Percentiles rank a stretch among this genome's conserved stretches.
These are phyloP conservation scores for Aspergillus haitiensis DNA, from an alignment of 495 filamentous ascomycete genomes.

Conservation along the genomic window DNA sequence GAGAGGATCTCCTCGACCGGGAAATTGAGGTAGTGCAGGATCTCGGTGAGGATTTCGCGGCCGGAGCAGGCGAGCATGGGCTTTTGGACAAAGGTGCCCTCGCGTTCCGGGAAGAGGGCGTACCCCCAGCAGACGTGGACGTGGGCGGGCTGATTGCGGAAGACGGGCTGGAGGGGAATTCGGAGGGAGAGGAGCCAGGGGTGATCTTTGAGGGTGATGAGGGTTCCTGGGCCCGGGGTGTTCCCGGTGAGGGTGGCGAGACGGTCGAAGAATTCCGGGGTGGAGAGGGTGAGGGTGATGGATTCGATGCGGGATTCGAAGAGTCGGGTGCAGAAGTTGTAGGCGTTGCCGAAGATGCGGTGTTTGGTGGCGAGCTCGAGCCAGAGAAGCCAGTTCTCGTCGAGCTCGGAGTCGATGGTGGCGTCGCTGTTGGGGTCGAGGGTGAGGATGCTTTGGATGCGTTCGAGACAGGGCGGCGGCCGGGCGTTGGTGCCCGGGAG, in stretches of 20 bases:
- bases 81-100: conserved; percentile 41
- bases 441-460: conserved; percentile 25
- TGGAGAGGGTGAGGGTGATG: conserved; percentile 42
- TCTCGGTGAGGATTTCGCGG: conserved; percentile 40
- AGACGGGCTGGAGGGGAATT: conserved; percentile 42
- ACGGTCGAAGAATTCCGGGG: conserved; percentile 31
- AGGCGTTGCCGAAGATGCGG: conserved; percentile 40
- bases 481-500: conserved; percentile 27
- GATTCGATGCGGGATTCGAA: conserved; percentile 38
- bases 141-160: conserved; percentile 33
- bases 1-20: conserved; percentile 22
- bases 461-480: conserved; percentile 22
- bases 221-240: conserved; percentile 29
- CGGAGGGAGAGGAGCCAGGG: conserved; percentile 40
- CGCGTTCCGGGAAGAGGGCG: conserved; percentile 32
- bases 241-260: conserved; percentile 31
- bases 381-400: conserved; percentile 40
- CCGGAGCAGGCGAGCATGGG: conserved; percentile 44
- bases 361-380: conserved; percentile 28
- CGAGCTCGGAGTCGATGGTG: conserved; percentile 25
- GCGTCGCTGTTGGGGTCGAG: conserved; percentile 25
- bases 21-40: conserved; percentile 36
- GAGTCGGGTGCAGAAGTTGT: conserved; percentile 40
- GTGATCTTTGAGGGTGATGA: conserved; percentile 39
- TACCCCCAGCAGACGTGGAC: conserved; percentile 45